Percentiles rank a stretch among this genome's conserved stretches.
Conservation (phyloP, 768 basidiomycete genomes). For the Neoboletus subvelutipes region DNA sequence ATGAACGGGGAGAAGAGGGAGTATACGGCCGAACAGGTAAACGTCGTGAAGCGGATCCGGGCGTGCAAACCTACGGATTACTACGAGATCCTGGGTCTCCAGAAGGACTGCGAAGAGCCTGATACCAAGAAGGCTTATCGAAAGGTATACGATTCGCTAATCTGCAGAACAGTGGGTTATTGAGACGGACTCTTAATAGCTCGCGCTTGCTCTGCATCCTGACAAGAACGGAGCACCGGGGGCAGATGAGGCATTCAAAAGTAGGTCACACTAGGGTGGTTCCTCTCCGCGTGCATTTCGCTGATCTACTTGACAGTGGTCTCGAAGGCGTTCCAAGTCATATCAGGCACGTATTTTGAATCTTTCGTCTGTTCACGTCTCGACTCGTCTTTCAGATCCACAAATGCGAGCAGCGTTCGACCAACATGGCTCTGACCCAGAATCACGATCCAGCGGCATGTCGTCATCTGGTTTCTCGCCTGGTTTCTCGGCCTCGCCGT, state of each 20-base stretch:
- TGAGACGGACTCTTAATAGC: slow-evolving; percentile 40
- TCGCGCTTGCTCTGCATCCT: slow-evolving; percentile 86
- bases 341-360: slow-evolving; percentile 57
- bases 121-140: slow-evolving; percentile 95
- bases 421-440: slow-evolving; percentile 83
- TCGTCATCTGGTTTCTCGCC: slow-evolving; percentile 51
- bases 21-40: slow-evolving; percentile 80
- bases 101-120: slow-evolving; percentile 76
- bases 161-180: slow-evolving; percentile 4
- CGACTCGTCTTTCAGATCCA: slow-evolving; percentile 49
- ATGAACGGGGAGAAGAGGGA: slow-evolving; percentile 76
- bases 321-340: slow-evolving; percentile 93
- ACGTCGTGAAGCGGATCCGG: slow-evolving; percentile 83
- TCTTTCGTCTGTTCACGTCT: slow-evolving; percentile 1
- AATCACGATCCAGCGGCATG: slow-evolving; percentile 75
- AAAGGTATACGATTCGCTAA: slow-evolving; percentile 59
- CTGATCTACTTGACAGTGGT: slow-evolving; percentile 62
- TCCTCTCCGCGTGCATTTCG: not conserved
- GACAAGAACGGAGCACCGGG: slow-evolving; percentile 98
- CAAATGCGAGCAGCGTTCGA: slow-evolving; percentile 90
- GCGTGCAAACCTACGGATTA: slow-evolving; percentile 87
- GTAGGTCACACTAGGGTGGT: slow-evolving; percentile 44
- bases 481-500: slow-evolving; percentile 50
- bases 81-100: slow-evolving; percentile 85
- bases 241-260: slow-evolving; percentile 97